Evolutionary conservation across 768 basidiomycete genomes (phyloP).

Genomic region (Coprinellus micaceus): DNA sequence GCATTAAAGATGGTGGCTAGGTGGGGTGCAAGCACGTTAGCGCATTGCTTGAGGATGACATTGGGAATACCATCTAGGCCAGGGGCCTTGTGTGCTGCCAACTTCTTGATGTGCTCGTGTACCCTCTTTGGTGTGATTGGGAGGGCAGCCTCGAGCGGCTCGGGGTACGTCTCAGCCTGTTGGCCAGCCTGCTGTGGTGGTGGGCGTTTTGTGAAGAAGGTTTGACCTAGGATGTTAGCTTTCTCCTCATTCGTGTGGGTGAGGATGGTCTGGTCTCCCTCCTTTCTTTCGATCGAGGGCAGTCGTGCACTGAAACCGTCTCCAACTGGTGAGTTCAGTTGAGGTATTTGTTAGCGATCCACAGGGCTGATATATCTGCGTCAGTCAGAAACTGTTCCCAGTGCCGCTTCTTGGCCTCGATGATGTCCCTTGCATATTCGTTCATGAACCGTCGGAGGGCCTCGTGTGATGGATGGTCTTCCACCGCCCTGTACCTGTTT

Average conservation of each 20-base stretch:
- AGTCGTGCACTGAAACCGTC: conserved; percentile 26
- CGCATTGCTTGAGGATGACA: conserved; percentile 16
- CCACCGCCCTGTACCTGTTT: conserved; percentile 4
- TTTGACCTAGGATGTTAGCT: conserved; percentile 12
- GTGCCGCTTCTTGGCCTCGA: conserved; percentile 19
- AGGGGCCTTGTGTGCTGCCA: conserved; percentile 29
- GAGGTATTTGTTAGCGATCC: conserved; percentile 23
- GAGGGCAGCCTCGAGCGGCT: conserved; percentile 15
- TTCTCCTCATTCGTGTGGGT: conserved; percentile 24
- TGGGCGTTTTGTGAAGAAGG: conserved; percentile 27
- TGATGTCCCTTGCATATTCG: conserved; percentile 13
- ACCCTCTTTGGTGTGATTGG: conserved; percentile 26
- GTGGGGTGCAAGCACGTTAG: conserved; percentile 7
- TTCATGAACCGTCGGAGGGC: conserved; percentile 13
- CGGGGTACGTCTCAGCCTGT: conserved; percentile 21
- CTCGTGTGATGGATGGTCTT: conserved; percentile 21
- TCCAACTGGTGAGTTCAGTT: conserved; percentile 8
- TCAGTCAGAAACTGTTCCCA: conserved; percentile 29
- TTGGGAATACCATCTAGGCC: conserved; percentile 27
- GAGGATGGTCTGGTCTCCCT: background rate
- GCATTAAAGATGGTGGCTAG: conserved; percentile 17
- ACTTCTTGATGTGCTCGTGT: conserved; percentile 15
- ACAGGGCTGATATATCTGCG: conserved; percentile 10
- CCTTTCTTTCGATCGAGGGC: conserved; percentile 16
- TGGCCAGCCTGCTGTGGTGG: background rate